Evolutionary conservation across 352 stramenopile genomes (phyloP), one percentile per base, ranked within the genome.

Genomic region (Achlya hypogyna): DNA sequence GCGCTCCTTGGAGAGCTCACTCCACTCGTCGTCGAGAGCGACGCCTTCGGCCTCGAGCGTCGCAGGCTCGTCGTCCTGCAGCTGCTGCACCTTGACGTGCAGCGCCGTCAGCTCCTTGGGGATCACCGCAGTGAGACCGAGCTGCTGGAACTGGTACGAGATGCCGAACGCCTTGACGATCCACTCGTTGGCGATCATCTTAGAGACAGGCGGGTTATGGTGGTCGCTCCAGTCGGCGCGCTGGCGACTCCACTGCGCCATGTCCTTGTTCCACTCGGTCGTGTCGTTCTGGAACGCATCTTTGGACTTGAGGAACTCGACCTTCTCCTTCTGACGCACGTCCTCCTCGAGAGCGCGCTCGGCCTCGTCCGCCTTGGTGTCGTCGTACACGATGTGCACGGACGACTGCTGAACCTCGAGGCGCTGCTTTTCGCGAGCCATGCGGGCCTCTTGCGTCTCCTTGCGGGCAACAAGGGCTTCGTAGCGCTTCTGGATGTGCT

Each of bases 271-370:
- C 86, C 86, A 94, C 70, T 94, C 82, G 27, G 81, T 85, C 35
- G 86, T 94, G 69, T 94, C 86, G 18, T 83, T 78, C 74, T 94
- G 86, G 75, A 94, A 94, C 54, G 81, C 77, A 56, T 94, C 85
- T 75, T 94, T 94, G 8, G 81, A 91, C 73, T 92, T 92, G 59
- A 81, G 90, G 68, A 94, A 94, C 74, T 94, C 85, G 22, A 94
- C 81, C 75, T 94, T 94, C 68, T 94, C 85, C 71, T 89, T 89
- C 49, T 84, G 74, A 20, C 82, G 85, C 5, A 77, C 87, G 70
- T 94, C 83, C 68, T 94, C 85, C 63, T 94, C 85, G 0, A 76
- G 87, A 63, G 82, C 79, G 47, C 85, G 83, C 32, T 85, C 76
- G 0, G 77, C 79, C 53, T 89, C 78, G 40, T 94, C 85, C 2